These are phyloP conservation scores for Aspergillus nanangensis DNA, from an alignment of 495 filamentous ascomycete genomes.

Conservation along the genomic window DNA sequence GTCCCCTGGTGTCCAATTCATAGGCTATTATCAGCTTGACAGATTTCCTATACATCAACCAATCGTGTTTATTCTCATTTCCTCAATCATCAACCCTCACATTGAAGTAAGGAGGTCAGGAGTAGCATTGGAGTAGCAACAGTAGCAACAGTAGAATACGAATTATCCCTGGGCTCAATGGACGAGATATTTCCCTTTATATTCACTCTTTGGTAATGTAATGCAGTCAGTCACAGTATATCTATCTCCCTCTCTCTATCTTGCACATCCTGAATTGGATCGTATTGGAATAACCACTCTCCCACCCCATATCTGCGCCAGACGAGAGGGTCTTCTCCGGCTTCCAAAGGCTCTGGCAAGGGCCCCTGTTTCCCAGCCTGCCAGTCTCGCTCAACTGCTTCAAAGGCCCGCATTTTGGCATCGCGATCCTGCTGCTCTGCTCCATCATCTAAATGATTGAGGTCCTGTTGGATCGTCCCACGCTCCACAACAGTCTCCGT, in stretches of 20 bases:
- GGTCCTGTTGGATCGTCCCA: slow-evolving; percentile 39
- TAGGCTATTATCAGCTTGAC: too few relatives aligned
- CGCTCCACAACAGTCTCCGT: slow-evolving; percentile 37
- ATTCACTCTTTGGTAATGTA: too few relatives aligned
- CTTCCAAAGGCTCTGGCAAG: background rate
- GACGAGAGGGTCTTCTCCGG: background rate
- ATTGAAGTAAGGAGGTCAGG: too few relatives aligned
- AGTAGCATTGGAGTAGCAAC: too few relatives aligned
- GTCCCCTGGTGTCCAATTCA: too few relatives aligned
- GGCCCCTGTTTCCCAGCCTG: background rate
- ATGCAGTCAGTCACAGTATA: too few relatives aligned
- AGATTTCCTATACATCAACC: too few relatives aligned
- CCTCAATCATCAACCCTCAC: too few relatives aligned
- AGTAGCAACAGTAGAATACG: too few relatives aligned
- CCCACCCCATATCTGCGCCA: slow-evolving; percentile 4
- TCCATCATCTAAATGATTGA: slow-evolving; percentile 46
- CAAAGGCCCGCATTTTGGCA: slow-evolving; percentile 22
- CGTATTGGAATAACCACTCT: slow-evolving; percentile 7
- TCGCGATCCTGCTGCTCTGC: slow-evolving; percentile 42
- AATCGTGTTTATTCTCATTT: too few relatives aligned
- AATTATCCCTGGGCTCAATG: too few relatives aligned
- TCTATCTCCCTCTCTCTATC: background rate
- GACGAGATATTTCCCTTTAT: too few relatives aligned
- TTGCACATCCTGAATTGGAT: slow-evolving; percentile 4
- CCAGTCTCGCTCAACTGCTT: slow-evolving; percentile 1